These are phyloP conservation scores for Globisporangium carolinianum DNA, from an alignment of 352 stramenopile species.

Conservation along the genomic window DNA sequence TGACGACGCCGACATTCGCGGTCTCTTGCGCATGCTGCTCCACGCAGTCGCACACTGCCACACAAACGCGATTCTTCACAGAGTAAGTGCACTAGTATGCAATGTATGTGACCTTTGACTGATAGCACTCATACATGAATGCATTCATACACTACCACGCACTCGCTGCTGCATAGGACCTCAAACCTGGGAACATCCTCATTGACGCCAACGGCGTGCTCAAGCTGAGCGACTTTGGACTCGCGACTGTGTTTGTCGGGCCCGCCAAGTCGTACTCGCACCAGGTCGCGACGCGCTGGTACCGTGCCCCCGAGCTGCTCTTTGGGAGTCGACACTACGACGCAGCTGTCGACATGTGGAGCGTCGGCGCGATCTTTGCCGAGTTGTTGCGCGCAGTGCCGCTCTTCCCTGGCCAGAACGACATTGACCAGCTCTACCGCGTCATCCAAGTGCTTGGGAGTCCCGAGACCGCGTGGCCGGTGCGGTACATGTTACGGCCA, in stretches of 20 bases:
- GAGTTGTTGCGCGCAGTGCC: conserved; percentile 55
- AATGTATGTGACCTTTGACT: too few species aligned
- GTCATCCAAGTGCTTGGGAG: conserved; percentile 62
- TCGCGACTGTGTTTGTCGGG: conserved; percentile 55
- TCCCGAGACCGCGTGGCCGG: conserved; percentile 46
- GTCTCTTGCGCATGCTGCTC: conserved; percentile 64
- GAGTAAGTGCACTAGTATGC: conserved; percentile 14
- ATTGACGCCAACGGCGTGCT: conserved; percentile 41
- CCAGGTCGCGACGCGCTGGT: conserved; percentile 79
- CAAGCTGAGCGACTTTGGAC: conserved; percentile 78
- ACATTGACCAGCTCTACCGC: conserved; percentile 78
- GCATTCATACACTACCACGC: too few species aligned
- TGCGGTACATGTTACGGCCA: neutral
- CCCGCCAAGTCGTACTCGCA: conserved; percentile 43
- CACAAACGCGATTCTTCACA: conserved; percentile 51
- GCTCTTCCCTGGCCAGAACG: conserved; percentile 73
- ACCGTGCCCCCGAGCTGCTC: conserved; percentile 74
- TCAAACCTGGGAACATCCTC: conserved; percentile 73
- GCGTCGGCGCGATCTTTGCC: conserved; percentile 53
- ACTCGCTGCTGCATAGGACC: conserved; percentile 23
- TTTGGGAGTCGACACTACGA: conserved; percentile 66
- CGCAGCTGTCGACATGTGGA: conserved; percentile 63
- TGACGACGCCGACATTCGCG: conserved; percentile 30
- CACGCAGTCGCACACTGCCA: conserved; percentile 59
- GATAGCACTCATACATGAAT: too few species aligned